Percentiles rank a stretch among this genome's conserved stretches.
phyloP scores from a whole-genome alignment of 345 rosid species.

The Xanthoceras sorbifolium region DNA sequence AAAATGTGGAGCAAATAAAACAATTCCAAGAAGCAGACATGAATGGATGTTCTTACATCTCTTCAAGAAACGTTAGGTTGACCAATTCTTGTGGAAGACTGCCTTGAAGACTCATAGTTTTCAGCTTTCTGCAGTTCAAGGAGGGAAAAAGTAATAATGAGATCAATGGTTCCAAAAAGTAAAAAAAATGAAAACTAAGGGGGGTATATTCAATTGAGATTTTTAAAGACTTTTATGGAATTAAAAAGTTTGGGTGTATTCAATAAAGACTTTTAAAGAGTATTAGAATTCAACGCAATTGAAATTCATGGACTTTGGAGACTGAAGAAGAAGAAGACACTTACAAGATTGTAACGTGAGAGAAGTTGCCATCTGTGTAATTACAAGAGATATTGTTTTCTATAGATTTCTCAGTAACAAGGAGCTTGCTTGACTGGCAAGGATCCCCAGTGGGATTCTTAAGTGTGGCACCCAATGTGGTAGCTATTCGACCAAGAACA shows the following conservation, averaged over 20 bases:
- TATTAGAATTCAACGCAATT: no score
- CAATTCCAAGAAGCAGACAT: background rate
- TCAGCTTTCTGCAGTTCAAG: background rate
- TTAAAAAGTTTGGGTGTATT: no score
- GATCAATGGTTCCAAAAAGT: background rate
- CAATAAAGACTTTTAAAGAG: no score
- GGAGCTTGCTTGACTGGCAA: background rate
- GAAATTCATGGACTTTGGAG: no score
- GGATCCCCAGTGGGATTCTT: background rate
- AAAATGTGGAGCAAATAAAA: background rate
- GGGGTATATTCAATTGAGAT: no score
- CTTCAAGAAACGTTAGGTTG: background rate
- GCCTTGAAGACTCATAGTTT: slow-evolving; percentile 12
- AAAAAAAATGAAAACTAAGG: background rate
- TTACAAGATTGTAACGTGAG: background rate
- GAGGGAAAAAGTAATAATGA: background rate
- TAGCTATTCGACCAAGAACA: background rate
- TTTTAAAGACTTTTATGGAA: no score
- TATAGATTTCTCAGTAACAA: background rate
- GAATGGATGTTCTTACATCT: background rate
- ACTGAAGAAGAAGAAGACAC: background rate
- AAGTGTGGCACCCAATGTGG: background rate
- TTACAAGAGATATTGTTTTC: background rate
- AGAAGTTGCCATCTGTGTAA: background rate
- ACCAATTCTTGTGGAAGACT: slow-evolving; percentile 11